These are phyloP conservation scores for Leucaena leucocephala DNA, from an alignment of 306 rosid species.

Conservation along the genomic window DNA sequence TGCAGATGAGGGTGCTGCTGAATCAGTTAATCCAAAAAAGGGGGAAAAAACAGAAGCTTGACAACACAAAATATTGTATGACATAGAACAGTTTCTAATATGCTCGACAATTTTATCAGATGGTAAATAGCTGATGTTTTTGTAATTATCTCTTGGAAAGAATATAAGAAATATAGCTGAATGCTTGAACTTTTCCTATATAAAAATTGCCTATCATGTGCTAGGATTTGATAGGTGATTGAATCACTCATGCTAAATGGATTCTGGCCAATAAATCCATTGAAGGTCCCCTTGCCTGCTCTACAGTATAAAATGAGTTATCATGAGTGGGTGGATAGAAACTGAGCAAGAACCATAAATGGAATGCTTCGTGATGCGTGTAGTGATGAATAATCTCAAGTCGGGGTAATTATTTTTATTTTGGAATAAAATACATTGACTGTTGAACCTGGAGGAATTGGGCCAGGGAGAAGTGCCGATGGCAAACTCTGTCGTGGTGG, in stretches of 20 bases:
- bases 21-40: not conserved
- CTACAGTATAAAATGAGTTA: no score
- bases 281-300: not conserved
- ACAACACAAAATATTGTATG: conserved; percentile 29
- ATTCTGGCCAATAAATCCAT: not conserved
- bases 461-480: no score
- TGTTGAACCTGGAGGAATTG: no score
- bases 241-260: not conserved
- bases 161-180: conserved; percentile 1
- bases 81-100: conserved; percentile 43
- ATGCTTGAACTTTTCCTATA: not conserved
- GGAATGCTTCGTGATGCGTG: no score
- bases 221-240: not conserved
- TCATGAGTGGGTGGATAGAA: no score
- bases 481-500: not conserved
- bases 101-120: conserved; percentile 38
- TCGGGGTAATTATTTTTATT: no score
- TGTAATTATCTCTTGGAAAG: conserved; percentile 21
- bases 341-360: no score
- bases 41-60: not conserved
- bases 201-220: not conserved
- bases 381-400: no score
- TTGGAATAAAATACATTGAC: not conserved
- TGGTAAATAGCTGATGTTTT: conserved; percentile 43
- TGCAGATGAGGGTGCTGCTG: conserved; percentile 6